Conservation (phyloP, 345 rosid species). For the Dovyalis caffra region DNA sequence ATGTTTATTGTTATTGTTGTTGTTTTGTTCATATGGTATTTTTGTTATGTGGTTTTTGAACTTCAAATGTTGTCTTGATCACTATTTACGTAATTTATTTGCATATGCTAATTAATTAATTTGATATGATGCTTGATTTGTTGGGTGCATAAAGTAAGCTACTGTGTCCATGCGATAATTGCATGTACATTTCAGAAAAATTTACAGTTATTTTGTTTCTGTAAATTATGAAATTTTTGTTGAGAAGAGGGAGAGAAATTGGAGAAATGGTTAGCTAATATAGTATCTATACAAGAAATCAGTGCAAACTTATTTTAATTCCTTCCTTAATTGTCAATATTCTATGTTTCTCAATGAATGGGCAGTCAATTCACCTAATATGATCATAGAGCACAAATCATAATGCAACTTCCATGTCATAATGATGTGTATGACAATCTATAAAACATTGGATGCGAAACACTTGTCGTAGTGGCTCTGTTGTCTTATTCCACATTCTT, state of each 20-base stretch:
- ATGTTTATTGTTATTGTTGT: neutral
- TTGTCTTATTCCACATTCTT: too few relatives aligned
- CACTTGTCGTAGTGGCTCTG: too few relatives aligned
- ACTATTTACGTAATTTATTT: too few relatives aligned
- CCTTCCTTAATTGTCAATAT: neutral
- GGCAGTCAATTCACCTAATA: neutral
- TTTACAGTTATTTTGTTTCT: too few relatives aligned
- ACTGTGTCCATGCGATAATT: too few relatives aligned
- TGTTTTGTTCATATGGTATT: neutral
- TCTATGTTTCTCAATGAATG: neutral
- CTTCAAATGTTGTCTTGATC: neutral
- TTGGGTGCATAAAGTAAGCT: too few relatives aligned
- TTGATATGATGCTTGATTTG: neutral
- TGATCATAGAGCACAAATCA: neutral
- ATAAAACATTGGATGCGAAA: too few relatives aligned
- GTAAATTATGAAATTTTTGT: too few relatives aligned
- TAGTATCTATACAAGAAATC: too few relatives aligned
- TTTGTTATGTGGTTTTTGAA: neutral
- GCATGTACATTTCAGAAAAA: too few relatives aligned
- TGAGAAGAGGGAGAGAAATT: too few relatives aligned
- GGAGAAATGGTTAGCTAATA: too few relatives aligned
- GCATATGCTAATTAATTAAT: neutral
- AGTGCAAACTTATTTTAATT: neutral
- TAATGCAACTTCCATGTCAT: neutral
- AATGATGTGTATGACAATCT: neutral